Percentiles rank a stretch among this genome's conserved stretches.
Evolutionary conservation across 495 filamentous ascomycete species (phyloP).

Genomic region (Sphaerosporella brunnea): DNA sequence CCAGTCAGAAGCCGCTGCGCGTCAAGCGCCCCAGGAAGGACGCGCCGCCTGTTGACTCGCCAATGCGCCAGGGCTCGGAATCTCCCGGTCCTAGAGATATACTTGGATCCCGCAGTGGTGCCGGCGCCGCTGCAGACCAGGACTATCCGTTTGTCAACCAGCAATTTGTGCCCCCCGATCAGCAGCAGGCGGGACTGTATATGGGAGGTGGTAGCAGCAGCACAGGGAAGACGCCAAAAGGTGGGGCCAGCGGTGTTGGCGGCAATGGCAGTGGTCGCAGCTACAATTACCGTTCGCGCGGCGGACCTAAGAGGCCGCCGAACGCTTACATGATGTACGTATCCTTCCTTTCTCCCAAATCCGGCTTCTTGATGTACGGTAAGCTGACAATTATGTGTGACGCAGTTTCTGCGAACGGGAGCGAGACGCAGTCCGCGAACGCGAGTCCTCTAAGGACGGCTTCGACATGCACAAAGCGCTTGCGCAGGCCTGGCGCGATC

Average conservation of each 20-base stretch:
- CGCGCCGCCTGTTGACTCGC: slow-evolving; percentile 21
- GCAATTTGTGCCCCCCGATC: neutral
- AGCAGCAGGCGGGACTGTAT: neutral
- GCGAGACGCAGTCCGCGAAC: slow-evolving; percentile 24
- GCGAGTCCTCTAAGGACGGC: slow-evolving; percentile 25
- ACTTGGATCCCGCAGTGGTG: too few species aligned
- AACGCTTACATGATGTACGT: slow-evolving; percentile 27
- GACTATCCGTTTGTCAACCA: slow-evolving; percentile 6
- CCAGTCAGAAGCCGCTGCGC: slow-evolving; percentile 77
- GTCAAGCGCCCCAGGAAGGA: slow-evolving; percentile 57
- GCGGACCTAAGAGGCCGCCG: slow-evolving; percentile 25
- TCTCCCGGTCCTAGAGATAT: slow-evolving; percentile 19
- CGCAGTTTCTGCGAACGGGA: slow-evolving; percentile 28
- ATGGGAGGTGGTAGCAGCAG: neutral
- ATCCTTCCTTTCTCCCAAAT: neutral
- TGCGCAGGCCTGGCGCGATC: slow-evolving; percentile 26
- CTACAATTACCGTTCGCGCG: slow-evolving; percentile 9
- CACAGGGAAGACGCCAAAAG: neutral
- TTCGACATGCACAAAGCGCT: slow-evolving; percentile 28
- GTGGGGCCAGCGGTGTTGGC: neutral
- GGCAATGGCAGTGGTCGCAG: too few species aligned
- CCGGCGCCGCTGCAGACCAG: neutral
- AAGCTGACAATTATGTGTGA: too few species aligned
- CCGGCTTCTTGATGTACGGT: neutral
- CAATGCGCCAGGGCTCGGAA: slow-evolving; percentile 20